Evolutionary conservation across 805 yeast species (phyloP).

Genomic region (Ogataea populi-albae): DNA sequence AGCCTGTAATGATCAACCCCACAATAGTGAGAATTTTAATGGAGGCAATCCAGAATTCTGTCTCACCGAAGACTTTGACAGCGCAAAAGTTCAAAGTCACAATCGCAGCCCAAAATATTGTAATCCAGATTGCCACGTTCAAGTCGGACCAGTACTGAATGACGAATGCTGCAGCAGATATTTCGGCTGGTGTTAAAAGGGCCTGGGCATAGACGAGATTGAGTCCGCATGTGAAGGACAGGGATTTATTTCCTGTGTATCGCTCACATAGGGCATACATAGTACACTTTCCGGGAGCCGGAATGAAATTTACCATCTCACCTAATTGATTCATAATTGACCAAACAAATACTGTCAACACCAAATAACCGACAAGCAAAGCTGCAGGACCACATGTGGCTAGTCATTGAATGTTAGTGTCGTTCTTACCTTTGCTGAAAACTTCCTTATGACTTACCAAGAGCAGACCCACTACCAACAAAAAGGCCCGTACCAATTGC

Average conservation of each 20-base stretch:
- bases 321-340: slow-evolving; percentile 63
- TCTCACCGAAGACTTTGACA: slow-evolving; percentile 38
- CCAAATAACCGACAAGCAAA: slow-evolving; percentile 56
- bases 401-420: too few relatives aligned
- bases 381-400: slow-evolving; percentile 32
- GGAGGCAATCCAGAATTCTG: slow-evolving; percentile 64
- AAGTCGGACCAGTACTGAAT: slow-evolving; percentile 55
- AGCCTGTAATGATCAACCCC: slow-evolving; percentile 55
- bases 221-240: slow-evolving; percentile 35
- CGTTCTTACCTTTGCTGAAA: too few relatives aligned
- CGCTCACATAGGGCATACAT: slow-evolving; percentile 26
- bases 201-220: slow-evolving; percentile 36
- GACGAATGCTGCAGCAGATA: slow-evolving; percentile 60
- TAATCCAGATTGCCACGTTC: slow-evolving; percentile 59
- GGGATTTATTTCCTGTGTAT: slow-evolving; percentile 28
- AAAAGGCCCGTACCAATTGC: slow-evolving; percentile 65
- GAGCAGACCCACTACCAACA: slow-evolving; percentile 47
- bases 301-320: slow-evolving; percentile 61
- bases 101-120: slow-evolving; percentile 48
- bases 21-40: slow-evolving; percentile 63
- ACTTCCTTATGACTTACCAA: not conserved
- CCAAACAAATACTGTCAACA: slow-evolving; percentile 62
- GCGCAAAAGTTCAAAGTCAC: slow-evolving; percentile 47
- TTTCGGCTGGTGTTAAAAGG: slow-evolving; percentile 42
- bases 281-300: slow-evolving; percentile 51